Base-by-base conservation (phyloP, 257 asterid genomes). In the Lithospermum erythrorhizon region DNA sequence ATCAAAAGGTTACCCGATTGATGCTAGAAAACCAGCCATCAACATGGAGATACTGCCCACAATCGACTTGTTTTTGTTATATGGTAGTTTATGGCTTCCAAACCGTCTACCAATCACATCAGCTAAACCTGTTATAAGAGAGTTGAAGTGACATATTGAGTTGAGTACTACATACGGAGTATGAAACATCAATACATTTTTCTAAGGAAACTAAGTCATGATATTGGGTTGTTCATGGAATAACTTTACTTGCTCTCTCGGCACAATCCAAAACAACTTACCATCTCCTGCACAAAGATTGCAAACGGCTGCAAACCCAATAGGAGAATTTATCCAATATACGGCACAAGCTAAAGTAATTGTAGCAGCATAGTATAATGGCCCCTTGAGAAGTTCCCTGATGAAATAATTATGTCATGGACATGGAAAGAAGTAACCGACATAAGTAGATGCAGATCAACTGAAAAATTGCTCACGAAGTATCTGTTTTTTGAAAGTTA, bases 241-340 rank as follows among this genome's bases (percentile, higher is more conserved):
- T 56, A n/a, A 62, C 35, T 1, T 23, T 20, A 49, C 17, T 25
- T 49, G 11, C 24, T 21, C 20, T 53, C 21, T 24, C 45, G 22
- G 22, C 47, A 37, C 4, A 20, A 22, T 56, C 19, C 19, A 37
- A 1, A 32, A 30, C 27, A 22, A 65, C 57, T 27, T 84, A 91
- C 98, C 98, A 68, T 88, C 98, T 66, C 98, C 98, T 47, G 96
- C 96, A 73, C 95, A 86, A 61, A 91, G 90, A 74, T 84, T 88
- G 74, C 96, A 88, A 57, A 91, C 69, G 67, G 90, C 83, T 60
- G 94, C 95, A 74, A 88, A 74, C 22, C 95, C 86, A 62, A 88
- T 78, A 13, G 98, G 95, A 61, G 96, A 88, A 62, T 84, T 81
- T 79, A 94, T 86, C 98, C 98, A 91, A 75, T 76, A 91, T 67